Evolutionary conservation across 2,329 filamentous ascomycete genomes (phyloP).

Genomic region (Neonectria ditissima): DNA sequence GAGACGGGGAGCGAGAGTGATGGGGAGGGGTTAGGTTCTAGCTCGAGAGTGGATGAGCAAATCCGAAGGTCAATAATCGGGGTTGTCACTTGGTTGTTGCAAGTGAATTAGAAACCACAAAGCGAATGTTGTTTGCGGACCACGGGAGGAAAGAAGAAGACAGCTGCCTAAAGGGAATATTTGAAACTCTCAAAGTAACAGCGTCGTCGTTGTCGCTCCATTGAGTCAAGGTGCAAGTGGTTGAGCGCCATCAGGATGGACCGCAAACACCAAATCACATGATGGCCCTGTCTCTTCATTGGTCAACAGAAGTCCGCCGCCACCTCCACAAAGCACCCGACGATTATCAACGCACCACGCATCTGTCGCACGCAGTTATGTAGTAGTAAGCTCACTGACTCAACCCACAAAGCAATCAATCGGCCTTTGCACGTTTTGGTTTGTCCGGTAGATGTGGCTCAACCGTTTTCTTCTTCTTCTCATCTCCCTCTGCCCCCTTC

Average conservation of each 20-base stretch:
- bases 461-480: not conserved
- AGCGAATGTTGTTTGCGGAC: not conserved
- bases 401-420: conserved; percentile 15
- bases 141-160: not conserved
- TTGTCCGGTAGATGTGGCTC: conserved; percentile 12
- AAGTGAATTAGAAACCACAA: not conserved
- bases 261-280: conserved; percentile 36
- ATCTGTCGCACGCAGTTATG: conserved; percentile 21
- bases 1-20: conserved; percentile 8
- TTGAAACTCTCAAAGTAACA: not conserved
- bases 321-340: conserved; percentile 26
- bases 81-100: not conserved
- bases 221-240: not conserved
- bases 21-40: conserved; percentile 4
- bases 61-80: not conserved
- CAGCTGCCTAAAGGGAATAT: not conserved
- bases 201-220: not conserved
- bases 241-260: conserved; percentile 7
- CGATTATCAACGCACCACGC: conserved; percentile 24
- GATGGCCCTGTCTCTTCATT: conserved; percentile 27
- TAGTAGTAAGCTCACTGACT: conserved; percentile 24
- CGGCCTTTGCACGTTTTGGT: not conserved
- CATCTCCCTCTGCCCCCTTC: not conserved
- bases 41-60: conserved; percentile 4
- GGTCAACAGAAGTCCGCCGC: conserved; percentile 15